Base-by-base conservation (phyloP, 768 basidiomycete species). In the Scleroderma bovista region DNA sequence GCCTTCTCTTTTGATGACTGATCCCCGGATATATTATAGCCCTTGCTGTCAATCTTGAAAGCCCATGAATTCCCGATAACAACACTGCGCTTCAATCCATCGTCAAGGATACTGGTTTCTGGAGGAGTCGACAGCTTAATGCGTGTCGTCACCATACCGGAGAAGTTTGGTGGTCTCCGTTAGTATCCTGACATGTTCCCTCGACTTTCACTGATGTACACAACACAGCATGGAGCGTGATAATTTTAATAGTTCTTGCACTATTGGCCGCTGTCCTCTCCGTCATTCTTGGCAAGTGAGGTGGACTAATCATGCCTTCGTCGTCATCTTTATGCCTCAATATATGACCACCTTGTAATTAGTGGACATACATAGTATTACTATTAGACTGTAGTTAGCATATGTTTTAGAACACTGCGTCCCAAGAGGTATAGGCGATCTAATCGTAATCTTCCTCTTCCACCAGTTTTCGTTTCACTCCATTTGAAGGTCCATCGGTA, bases 41-140 rank as follows among this genome's bases (percentile, higher is more conserved):
- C 93, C 1, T 64, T 92, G 12, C 69, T 91, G 26, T 84, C 84
- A 17, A 96, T 99, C 53, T 73, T 97, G 51, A 90, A 89, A 67
- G 89, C 96, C 0, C 95, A 98, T 66, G 93, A 94, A 52, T 93
- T 98, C 66, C 89, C 96, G 4, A 81, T 90, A 6, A 98, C 96
- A 1, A 83, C 88, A 4, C 69, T 99, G 48, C 80, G 79, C 51
- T 99, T 99, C 75, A 95, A 87, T 62, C 86, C 93, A 2, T 74
- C 81, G 6, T 83, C 86, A 12, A 80, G 75, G n/a, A 56, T 94
- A 12, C 75, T 99, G 3, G 79, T 94, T 17, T 91, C 91, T 6
- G 94, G 88, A 16, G 93, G 93, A 57, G 88, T 90, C 8, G 95
- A 98, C 69, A 93, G 89, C 64, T 81, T 86, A 2, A 71, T 97